phyloP scores from a whole-genome alignment of 345 rosid genomes.

The Sapria himalayana region DNA sequence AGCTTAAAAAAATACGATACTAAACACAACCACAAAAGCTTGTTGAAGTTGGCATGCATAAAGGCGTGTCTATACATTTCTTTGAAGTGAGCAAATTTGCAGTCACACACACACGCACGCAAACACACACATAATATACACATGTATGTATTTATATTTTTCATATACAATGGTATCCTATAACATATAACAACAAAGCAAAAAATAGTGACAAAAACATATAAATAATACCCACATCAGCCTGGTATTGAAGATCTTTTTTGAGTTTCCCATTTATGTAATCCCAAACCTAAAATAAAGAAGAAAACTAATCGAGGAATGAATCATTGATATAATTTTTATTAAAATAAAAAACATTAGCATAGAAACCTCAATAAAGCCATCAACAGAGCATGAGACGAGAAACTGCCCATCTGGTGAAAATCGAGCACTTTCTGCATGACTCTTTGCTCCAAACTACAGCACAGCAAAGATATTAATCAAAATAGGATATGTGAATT shows the following conservation, averaged over 20 bases:
- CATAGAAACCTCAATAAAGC: constrained; percentile 64
- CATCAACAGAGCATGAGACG: constrained; percentile 87
- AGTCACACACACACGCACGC: too few relatives aligned
- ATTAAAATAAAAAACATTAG: constrained; percentile 1
- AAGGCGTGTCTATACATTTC: too few relatives aligned
- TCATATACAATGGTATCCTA: too few relatives aligned
- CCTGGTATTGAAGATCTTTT: constrained; percentile 96
- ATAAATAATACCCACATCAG: constrained; percentile 39
- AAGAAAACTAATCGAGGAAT: constrained; percentile 8
- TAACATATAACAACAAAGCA: too few relatives aligned
- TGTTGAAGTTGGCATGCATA: too few relatives aligned
- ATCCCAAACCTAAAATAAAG: constrained; percentile 68
- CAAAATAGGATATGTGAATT: constrained; percentile 6
- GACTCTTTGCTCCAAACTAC: constrained; percentile 90
- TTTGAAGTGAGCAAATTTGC: too few relatives aligned
- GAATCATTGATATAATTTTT: constrained; percentile 8
- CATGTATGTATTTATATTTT: too few relatives aligned
- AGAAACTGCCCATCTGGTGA: constrained; percentile 98
- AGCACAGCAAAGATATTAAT: constrained; percentile 9
- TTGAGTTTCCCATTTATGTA: constrained; percentile 90
- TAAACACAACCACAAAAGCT: too few relatives aligned
- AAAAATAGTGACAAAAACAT: too few relatives aligned
- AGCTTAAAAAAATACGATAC: too few relatives aligned
- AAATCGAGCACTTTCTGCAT: constrained; percentile 86
- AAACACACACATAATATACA: too few relatives aligned